Percentiles rank a stretch among this genome's conserved stretches.
Conservation (phyloP, 345 rosid species). For the Boechera stricta region DNA sequence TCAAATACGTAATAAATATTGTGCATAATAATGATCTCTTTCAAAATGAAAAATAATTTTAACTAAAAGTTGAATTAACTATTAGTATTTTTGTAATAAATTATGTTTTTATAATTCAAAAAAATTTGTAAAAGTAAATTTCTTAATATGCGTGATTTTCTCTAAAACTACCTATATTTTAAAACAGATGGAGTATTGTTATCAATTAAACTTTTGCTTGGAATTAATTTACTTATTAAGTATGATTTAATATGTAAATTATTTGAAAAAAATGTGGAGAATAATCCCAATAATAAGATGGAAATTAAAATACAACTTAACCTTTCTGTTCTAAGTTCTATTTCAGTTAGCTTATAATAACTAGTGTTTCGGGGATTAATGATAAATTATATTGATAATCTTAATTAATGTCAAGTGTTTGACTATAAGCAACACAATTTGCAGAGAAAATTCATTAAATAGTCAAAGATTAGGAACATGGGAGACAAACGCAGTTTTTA, state of each 20-base stretch:
- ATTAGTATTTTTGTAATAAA: no score
- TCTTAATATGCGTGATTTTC: no score
- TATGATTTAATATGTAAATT: not conserved
- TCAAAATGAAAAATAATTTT: no score
- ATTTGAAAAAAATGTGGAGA: not conserved
- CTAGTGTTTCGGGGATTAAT: conserved; percentile 8
- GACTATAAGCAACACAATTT: conserved; percentile 19
- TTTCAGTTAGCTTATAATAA: not conserved
- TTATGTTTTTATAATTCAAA: no score
- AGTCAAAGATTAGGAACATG: conserved; percentile 36
- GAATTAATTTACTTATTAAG: not conserved
- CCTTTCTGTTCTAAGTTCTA: not conserved
- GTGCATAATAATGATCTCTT: no score
- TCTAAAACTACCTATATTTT: no score
- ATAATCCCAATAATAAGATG: conserved; percentile 5
- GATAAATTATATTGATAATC: conserved; percentile 5
- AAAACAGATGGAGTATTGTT: not conserved
- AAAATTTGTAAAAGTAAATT: no score
- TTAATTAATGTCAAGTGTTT: conserved; percentile 21
- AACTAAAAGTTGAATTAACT: no score
- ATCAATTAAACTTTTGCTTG: not conserved
- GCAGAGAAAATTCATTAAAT: not conserved
- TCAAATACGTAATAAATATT: no score
- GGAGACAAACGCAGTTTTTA: conserved; percentile 30
- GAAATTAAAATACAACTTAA: not conserved